Conservation (phyloP, 805 yeast species). For the Ogataea ramenticola region DNA sequence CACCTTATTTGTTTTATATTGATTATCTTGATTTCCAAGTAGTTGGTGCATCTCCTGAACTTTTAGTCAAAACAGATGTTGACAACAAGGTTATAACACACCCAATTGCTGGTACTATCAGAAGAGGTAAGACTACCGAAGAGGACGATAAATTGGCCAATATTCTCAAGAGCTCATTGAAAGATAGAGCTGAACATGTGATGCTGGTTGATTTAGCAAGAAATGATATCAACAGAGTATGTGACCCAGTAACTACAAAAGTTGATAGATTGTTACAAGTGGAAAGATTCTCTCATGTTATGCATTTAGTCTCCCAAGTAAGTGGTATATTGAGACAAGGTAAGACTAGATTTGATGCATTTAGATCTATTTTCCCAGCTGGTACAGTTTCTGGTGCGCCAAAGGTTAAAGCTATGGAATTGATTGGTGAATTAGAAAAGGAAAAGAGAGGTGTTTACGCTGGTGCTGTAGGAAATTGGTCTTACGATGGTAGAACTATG, state of each 20-base stretch:
- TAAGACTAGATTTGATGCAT: conserved; percentile 91
- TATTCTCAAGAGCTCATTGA: conserved; percentile 63
- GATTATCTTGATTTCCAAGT: conserved; percentile 89
- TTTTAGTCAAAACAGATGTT: conserved; percentile 73
- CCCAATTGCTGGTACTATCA: conserved; percentile 97
- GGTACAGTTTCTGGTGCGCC: conserved; percentile 99
- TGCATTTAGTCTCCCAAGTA: conserved; percentile 93
- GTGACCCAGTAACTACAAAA: conserved; percentile 74
- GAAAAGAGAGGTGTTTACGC: conserved; percentile 97
- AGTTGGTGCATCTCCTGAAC: conserved; percentile 96
- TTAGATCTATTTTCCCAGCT: conserved; percentile 96
- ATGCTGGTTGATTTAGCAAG: conserved; percentile 98
- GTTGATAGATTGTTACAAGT: conserved; percentile 87
- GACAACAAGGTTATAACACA: conserved; percentile 79
- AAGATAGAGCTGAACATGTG: conserved; percentile 96
- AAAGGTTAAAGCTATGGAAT: conserved; percentile 92
- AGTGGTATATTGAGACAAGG: conserved; percentile 82
- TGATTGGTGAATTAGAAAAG: conserved; percentile 80
- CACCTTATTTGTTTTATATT: conserved; percentile 92
- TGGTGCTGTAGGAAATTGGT: conserved; percentile 98
- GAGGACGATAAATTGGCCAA: conserved; percentile 85
- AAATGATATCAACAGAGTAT: conserved; percentile 92
- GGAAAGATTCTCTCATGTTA: conserved; percentile 93
- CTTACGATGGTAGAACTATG: conserved; percentile 91
- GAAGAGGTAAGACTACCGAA: conserved; percentile 81